Evolutionary conservation across 805 yeast genomes (phyloP).

Genomic region (Komagataella ulmi): DNA sequence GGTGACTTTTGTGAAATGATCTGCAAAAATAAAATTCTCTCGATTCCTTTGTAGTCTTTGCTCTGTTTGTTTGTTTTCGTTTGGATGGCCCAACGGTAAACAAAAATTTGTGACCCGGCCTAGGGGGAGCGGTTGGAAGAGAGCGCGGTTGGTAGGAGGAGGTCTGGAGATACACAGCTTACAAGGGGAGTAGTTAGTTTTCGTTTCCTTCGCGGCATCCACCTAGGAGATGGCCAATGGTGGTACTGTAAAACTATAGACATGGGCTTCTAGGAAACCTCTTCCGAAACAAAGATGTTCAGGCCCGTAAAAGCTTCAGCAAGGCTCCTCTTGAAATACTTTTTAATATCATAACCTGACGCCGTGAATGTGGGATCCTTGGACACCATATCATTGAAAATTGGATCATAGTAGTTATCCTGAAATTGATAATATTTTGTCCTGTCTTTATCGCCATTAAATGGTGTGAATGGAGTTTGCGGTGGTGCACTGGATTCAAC

Average conservation of each 20-base stretch:
- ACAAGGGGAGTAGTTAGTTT: neutral
- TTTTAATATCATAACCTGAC: constrained; percentile 68
- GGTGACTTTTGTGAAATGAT: neutral
- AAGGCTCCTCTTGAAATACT: constrained; percentile 61
- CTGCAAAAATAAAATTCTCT: neutral
- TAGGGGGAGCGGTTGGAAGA: neutral
- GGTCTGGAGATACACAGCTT: neutral
- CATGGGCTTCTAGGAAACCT: constrained; percentile 9
- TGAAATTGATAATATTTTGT: constrained; percentile 32
- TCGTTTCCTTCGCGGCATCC: neutral
- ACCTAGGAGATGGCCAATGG: neutral
- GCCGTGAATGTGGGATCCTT: constrained; percentile 61
- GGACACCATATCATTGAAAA: constrained; percentile 21
- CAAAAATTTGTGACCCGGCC: neutral
- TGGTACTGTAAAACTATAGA: no score
- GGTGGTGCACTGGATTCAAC: constrained; percentile 16
- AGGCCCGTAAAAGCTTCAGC: constrained; percentile 87
- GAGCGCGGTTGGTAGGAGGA: neutral
- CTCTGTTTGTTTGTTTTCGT: neutral
- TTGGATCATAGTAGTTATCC: constrained; percentile 46
- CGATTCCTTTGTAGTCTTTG: neutral
- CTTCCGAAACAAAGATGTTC: constrained; percentile 64
- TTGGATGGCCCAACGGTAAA: neutral
- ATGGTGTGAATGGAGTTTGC: constrained; percentile 75
- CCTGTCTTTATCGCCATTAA: constrained; percentile 72